Evolutionary conservation across 2,329 filamentous ascomycete genomes (phyloP).

Genomic region (Penicillium occitanis): DNA sequence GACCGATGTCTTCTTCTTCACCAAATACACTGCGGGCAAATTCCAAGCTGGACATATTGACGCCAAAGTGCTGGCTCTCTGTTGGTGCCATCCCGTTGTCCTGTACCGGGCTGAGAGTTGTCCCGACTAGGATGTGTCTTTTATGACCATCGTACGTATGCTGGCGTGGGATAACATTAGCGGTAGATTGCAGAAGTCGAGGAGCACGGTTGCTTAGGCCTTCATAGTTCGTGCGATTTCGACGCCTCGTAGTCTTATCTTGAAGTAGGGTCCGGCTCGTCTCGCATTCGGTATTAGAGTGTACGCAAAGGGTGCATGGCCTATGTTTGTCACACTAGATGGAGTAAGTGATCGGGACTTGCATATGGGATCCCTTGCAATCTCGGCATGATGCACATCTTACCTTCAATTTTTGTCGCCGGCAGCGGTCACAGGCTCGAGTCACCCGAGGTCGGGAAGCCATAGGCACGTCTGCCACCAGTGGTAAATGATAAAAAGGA

Average conservation of each 20-base stretch:
- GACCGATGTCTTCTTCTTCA: slow-evolving; percentile 23
- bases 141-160: neutral
- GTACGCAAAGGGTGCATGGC: slow-evolving; percentile 33
- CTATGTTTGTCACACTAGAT: slow-evolving; percentile 58
- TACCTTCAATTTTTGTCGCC: slow-evolving; percentile 37
- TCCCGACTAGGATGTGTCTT: neutral
- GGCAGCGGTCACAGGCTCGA: slow-evolving; percentile 26
- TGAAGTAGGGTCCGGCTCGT: slow-evolving; percentile 18
- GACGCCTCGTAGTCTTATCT: slow-evolving; percentile 10
- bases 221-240: slow-evolving; percentile 12
- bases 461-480: neutral
- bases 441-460: slow-evolving; percentile 15
- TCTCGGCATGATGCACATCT: neutral
- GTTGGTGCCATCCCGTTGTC: neutral
- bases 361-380: neutral
- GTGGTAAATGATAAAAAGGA: neutral
- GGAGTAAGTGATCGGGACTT: neutral
- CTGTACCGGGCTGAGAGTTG: neutral
- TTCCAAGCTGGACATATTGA: slow-evolving; percentile 26
- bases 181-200: neutral
- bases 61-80: slow-evolving; percentile 24
- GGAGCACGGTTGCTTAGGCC: neutral
- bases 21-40: slow-evolving; percentile 27
- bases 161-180: neutral
- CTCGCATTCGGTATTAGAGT: slow-evolving; percentile 24